These are phyloP conservation scores for Punica granatum DNA, from an alignment of 345 rosid genomes.

Conservation along the genomic window DNA sequence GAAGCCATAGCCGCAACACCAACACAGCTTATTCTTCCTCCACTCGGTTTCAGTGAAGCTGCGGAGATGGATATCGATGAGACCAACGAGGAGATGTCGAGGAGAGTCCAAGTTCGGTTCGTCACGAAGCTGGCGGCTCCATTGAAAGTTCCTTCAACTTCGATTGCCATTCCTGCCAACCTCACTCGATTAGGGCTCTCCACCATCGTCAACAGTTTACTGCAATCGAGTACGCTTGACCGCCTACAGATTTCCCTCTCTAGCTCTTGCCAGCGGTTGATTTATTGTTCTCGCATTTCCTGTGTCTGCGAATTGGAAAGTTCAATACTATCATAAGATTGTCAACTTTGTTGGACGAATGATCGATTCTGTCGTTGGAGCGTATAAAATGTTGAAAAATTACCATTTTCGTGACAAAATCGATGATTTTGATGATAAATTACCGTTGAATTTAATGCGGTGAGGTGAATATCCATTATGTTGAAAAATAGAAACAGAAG, in stretches of 20 bases:
- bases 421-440: background rate
- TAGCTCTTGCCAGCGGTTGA: background rate
- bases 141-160: conserved; percentile 39
- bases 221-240: conserved; percentile 30
- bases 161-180: conserved; percentile 72
- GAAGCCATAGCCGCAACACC: too few species aligned
- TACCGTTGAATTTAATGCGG: too few species aligned
- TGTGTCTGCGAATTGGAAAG: background rate
- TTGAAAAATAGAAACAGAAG: too few species aligned
- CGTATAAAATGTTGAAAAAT: background rate
- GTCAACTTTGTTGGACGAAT: background rate
- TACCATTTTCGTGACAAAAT: too few species aligned
- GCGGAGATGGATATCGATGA: conserved; percentile 28
- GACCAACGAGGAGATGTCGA: conserved; percentile 21
- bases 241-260: background rate
- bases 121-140: conserved; percentile 68
- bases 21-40: background rate
- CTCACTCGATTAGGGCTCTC: conserved; percentile 88
- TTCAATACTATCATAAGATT: background rate
- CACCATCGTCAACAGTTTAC: conserved; percentile 61
- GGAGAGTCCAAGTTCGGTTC: conserved; percentile 73
- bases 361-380: background rate
- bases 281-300: background rate
- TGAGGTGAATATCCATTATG: too few species aligned
- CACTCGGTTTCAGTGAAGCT: background rate